Evolutionary conservation across 208 protist species (phyloP).

Genomic region (Novymonas esmeraldas): DNA sequence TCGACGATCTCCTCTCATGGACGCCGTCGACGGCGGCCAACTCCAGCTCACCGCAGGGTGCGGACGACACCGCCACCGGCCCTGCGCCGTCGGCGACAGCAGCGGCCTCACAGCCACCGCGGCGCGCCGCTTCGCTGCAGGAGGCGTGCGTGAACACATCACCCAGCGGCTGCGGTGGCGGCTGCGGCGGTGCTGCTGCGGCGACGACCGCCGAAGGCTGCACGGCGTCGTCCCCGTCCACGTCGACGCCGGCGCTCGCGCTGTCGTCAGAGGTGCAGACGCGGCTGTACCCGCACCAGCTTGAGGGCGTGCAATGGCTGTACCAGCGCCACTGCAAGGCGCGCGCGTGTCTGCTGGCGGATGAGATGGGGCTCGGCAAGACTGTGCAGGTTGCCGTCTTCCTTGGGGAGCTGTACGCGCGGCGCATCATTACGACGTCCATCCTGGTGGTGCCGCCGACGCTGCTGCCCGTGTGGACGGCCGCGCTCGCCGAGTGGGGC

Average conservation of each 20-base stretch:
- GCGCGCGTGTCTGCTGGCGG: slow-evolving; percentile 96
- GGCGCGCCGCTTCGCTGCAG: slow-evolving; percentile 5
- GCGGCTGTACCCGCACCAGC: slow-evolving; percentile 94
- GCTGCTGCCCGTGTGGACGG: slow-evolving; percentile 94
- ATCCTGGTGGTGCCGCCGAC: slow-evolving; percentile 93
- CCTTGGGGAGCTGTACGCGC: slow-evolving; percentile 80
- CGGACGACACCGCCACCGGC: background rate
- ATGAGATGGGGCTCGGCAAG: slow-evolving; percentile 98
- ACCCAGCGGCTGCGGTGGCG: background rate
- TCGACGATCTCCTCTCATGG: slow-evolving; percentile 79
- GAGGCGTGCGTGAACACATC: slow-evolving; percentile 29
- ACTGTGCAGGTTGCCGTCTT: slow-evolving; percentile 96
- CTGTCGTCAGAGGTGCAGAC: slow-evolving; percentile 36
- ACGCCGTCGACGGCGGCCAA: slow-evolving; percentile 9
- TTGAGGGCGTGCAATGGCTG: slow-evolving; percentile 95
- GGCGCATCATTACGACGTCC: slow-evolving; percentile 85
- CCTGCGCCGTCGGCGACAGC: slow-evolving; percentile 7
- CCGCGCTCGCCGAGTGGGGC: slow-evolving; percentile 84
- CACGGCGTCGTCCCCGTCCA: background rate
- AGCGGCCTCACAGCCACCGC: background rate
- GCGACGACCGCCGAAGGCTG: background rate
- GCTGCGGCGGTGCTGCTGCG: background rate
- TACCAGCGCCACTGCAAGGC: slow-evolving; percentile 93
- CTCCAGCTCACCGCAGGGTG: background rate
- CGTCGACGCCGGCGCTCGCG: background rate